phyloP scores from a whole-genome alignment of 805 yeast species.

The Kregervanrija fluxuum region DNA sequence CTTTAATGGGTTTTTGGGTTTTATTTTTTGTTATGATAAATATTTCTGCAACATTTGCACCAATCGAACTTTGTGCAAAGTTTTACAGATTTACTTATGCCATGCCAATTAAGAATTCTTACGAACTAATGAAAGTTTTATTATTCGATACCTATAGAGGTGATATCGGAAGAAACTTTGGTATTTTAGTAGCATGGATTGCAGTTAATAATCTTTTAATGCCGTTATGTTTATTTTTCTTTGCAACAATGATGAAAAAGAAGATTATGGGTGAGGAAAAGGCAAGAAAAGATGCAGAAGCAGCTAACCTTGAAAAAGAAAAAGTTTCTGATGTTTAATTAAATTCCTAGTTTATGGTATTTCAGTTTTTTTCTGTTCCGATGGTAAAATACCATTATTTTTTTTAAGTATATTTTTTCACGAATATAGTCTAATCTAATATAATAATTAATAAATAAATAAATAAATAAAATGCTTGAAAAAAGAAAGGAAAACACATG shows the following conservation, averaged over 20 bases:
- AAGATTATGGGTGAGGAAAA: constrained; percentile 7
- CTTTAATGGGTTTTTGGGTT: constrained; percentile 64
- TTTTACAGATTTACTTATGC: constrained; percentile 61
- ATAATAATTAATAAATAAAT: too few species aligned
- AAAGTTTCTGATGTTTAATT: too few species aligned
- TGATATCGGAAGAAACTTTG: constrained; percentile 22
- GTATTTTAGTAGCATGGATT: constrained; percentile 18
- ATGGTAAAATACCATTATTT: too few species aligned
- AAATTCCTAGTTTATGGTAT: too few species aligned
- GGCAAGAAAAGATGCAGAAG: constrained; percentile 1
- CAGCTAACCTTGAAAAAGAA: not conserved
- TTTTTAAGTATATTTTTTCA: too few species aligned
- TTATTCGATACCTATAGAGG: constrained; percentile 52
- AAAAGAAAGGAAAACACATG: too few species aligned
- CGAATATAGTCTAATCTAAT: too few species aligned
- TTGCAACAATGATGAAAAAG: constrained; percentile 9
- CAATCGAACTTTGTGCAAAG: constrained; percentile 50
- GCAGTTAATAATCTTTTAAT: constrained; percentile 18
- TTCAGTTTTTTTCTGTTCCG: too few species aligned
- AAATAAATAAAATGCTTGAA: too few species aligned
- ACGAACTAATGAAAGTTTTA: constrained; percentile 53
- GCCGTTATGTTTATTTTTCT: constrained; percentile 36
- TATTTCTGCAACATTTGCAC: constrained; percentile 61
- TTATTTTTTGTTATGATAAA: constrained; percentile 63
- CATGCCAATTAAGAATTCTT: constrained; percentile 61